Conservation (phyloP, 768 basidiomycete genomes). For the Hygrophoropsis aurantiaca region DNA sequence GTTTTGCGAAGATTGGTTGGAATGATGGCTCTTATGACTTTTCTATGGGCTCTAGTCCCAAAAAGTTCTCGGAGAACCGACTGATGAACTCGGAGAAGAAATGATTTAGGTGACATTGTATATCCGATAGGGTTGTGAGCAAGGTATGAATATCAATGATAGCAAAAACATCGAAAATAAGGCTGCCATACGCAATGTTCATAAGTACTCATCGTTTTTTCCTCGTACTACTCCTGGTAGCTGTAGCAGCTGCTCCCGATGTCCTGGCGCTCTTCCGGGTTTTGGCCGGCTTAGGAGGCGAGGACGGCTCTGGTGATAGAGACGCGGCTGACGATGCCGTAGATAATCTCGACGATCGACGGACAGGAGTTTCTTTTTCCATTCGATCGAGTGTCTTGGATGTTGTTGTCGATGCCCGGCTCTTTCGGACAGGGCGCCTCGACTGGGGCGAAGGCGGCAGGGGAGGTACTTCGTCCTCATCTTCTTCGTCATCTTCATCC, state of each 20-base stretch:
- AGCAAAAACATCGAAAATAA: too few relatives aligned
- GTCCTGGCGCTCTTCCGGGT: slow-evolving; percentile 20
- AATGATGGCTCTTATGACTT: neutral
- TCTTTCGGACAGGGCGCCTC: slow-evolving; percentile 13
- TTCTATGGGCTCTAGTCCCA: neutral
- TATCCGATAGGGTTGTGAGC: neutral
- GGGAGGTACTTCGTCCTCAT: slow-evolving; percentile 34
- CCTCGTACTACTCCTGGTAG: slow-evolving; percentile 29
- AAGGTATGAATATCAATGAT: neutral
- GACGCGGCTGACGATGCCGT: slow-evolving; percentile 26
- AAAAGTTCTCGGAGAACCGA: neutral
- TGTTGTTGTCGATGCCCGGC: slow-evolving; percentile 9
- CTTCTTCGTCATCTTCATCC: slow-evolving; percentile 38
- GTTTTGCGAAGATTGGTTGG: slow-evolving; percentile 11
- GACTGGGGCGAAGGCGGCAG: slow-evolving; percentile 23
- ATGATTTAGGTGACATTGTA: too few relatives aligned
- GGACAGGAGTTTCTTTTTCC: slow-evolving; percentile 24
- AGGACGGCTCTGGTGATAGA: slow-evolving; percentile 32
- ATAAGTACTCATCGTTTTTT: slow-evolving; percentile 18
- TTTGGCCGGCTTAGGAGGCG: slow-evolving; percentile 12
- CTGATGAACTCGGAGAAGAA: neutral
- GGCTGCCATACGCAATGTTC: too few relatives aligned
- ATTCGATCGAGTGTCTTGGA: slow-evolving; percentile 11
- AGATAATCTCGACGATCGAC: slow-evolving; percentile 41
- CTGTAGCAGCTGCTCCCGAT: slow-evolving; percentile 8